Evolutionary conservation across 371 early-diverging fungal species (phyloP).

Genomic region (Pancytospora philotis): DNA sequence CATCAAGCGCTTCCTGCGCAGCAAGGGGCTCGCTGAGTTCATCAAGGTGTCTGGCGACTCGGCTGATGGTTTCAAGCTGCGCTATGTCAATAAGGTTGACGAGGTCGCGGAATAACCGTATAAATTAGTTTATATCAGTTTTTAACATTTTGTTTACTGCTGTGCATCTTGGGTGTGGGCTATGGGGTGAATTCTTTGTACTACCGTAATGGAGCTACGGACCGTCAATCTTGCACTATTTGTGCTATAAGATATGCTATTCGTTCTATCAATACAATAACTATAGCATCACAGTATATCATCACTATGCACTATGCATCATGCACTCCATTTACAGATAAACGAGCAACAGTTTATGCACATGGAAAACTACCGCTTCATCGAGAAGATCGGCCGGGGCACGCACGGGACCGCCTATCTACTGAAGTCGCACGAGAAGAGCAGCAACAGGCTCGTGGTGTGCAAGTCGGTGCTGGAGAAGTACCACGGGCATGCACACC

Average conservation of each 20-base stretch:
- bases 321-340: too few species aligned
- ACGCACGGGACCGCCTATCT: slow-evolving; percentile 55
- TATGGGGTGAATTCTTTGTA: too few species aligned
- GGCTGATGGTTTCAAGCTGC: slow-evolving; percentile 24
- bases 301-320: not conserved
- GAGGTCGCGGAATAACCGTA: slow-evolving; percentile 32
- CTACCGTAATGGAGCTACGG: too few species aligned
- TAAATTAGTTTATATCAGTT: slow-evolving; percentile 13
- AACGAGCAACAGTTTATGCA: slow-evolving; percentile 18
- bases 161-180: too few species aligned
- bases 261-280: not conserved
- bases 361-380: slow-evolving; percentile 51
- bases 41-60: slow-evolving; percentile 44
- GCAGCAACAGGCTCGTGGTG: slow-evolving; percentile 19
- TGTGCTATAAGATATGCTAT: not conserved
- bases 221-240: not conserved
- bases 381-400: slow-evolving; percentile 54
- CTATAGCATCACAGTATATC: not conserved
- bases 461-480: slow-evolving; percentile 46
- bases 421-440: slow-evolving; percentile 24
- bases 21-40: slow-evolving; percentile 22
- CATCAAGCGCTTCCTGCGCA: slow-evolving; percentile 42
- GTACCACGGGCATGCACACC: slow-evolving; percentile 58
- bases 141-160: too few species aligned
- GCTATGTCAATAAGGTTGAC: slow-evolving; percentile 33